Conservation (phyloP, 441 rosid species). For the Corymbia calophylla region DNA sequence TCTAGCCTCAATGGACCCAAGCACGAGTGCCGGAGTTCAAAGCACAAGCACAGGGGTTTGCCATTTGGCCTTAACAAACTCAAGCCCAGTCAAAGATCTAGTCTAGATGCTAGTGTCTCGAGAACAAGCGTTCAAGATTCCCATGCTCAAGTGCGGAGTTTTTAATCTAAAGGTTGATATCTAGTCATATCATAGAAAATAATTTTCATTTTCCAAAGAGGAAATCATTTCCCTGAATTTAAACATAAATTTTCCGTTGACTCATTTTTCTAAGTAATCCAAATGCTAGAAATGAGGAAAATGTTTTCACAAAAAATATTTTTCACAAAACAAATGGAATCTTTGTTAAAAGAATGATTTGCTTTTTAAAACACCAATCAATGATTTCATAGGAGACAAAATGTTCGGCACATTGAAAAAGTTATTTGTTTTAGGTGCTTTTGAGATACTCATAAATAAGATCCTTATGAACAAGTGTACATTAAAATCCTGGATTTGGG, state of each 20-base stretch:
- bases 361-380: neutral
- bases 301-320: too few species aligned
- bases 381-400: neutral
- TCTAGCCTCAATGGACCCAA: neutral
- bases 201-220: neutral
- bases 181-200: neutral
- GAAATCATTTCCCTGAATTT: neutral
- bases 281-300: neutral
- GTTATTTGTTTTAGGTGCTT: neutral
- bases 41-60: neutral
- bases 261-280: neutral
- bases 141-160: neutral
- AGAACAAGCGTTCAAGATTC: neutral
- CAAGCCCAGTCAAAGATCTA: neutral
- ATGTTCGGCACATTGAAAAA: neutral
- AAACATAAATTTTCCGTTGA: too few species aligned
- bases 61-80: neutral
- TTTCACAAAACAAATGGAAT: neutral
- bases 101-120: fast-evolving
- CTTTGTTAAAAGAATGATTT: neutral
- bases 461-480: neutral
- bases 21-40: fast-evolving
- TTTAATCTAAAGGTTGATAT: too few species aligned
- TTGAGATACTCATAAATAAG: neutral
- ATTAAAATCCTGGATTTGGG: neutral